Conservation (phyloP, 1,284 basidiomycete species). For the Papiliotrema laurentii region DNA sequence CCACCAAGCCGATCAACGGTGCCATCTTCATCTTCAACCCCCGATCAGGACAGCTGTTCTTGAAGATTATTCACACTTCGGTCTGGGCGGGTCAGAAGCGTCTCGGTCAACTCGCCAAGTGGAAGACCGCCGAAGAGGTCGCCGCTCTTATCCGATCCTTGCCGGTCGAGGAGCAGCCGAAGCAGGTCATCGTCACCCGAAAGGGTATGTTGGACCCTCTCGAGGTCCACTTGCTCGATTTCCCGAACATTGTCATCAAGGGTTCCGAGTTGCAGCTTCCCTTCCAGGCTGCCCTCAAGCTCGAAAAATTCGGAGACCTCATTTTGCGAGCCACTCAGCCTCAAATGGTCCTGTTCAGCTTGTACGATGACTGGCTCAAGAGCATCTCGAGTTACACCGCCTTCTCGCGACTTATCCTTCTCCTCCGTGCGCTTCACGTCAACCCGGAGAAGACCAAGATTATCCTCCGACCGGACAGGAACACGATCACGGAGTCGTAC, state of each 20-base stretch:
- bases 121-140: conserved; percentile 97
- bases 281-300: conserved; percentile 99
- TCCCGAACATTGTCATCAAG: conserved; percentile 99
- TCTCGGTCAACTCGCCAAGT: conserved; percentile 97
- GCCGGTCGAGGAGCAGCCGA: conserved; percentile 98
- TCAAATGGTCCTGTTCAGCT: conserved; percentile 72
- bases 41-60: conserved; percentile 93
- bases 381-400: conserved; percentile 98
- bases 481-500: conserved; percentile 93
- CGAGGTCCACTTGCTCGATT: conserved; percentile 97
- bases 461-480: conserved; percentile 85
- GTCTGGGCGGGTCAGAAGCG: conserved; percentile 99
- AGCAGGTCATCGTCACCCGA: conserved; percentile 97
- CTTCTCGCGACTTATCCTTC: conserved; percentile 93
- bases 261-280: conserved; percentile 96
- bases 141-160: conserved; percentile 94
- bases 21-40: conserved; percentile 99
- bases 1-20: conserved; percentile 99
- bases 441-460: conserved; percentile 99
- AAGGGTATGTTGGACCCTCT: conserved; percentile 99
- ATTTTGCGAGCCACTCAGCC: conserved; percentile 57
- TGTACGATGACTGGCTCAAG: conserved; percentile 99
- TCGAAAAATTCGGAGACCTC: conserved; percentile 99
- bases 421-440: conserved; percentile 94
- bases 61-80: conserved; percentile 99